A percentile compares a stretch with the other conserved stretches of the same genome.
These are phyloP conservation scores for Tetracladium setigerum DNA, from an alignment of 495 filamentous ascomycete species.

Conservation along the genomic window DNA sequence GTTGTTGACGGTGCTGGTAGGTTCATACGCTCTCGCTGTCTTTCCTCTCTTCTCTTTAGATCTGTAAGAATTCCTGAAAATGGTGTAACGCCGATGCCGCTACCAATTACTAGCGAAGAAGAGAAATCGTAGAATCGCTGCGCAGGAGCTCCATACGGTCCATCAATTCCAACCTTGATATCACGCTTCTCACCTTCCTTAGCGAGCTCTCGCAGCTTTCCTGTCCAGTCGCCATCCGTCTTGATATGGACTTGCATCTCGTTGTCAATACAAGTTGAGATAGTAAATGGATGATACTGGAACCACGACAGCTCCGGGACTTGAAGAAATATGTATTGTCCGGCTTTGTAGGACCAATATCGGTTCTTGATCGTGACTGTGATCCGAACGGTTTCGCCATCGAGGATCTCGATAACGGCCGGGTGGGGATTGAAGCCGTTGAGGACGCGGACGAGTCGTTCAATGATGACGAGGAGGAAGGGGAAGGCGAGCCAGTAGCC, in stretches of 20 bases:
- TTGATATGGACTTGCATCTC: conserved; percentile 27
- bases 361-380: conserved; percentile 22
- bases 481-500: conserved; percentile 33
- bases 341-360: conserved; percentile 30
- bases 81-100: conserved; percentile 33
- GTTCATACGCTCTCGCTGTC: too few species aligned
- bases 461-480: conserved; percentile 23
- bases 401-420: conserved; percentile 24
- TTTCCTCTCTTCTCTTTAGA: conserved; percentile 23
- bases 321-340: conserved; percentile 32
- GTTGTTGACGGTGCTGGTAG: too few species aligned
- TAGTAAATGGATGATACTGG: conserved; percentile 33
- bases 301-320: conserved; percentile 26
- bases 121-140: conserved; percentile 33
- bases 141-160: conserved; percentile 26
- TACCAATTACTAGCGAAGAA: conserved; percentile 28
- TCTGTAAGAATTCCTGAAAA: conserved; percentile 32
- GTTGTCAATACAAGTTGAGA: conserved; percentile 24
- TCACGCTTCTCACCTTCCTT: background rate
- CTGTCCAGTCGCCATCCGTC: conserved; percentile 27
- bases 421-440: conserved; percentile 24
- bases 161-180: conserved; percentile 25
- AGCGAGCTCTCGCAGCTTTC: conserved; percentile 11
- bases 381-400: conserved; percentile 27
- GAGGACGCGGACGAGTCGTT: conserved; percentile 22